These are phyloP conservation scores for Stropharia rugosoannulata DNA, from an alignment of 768 basidiomycete species.

Conservation along the genomic window DNA sequence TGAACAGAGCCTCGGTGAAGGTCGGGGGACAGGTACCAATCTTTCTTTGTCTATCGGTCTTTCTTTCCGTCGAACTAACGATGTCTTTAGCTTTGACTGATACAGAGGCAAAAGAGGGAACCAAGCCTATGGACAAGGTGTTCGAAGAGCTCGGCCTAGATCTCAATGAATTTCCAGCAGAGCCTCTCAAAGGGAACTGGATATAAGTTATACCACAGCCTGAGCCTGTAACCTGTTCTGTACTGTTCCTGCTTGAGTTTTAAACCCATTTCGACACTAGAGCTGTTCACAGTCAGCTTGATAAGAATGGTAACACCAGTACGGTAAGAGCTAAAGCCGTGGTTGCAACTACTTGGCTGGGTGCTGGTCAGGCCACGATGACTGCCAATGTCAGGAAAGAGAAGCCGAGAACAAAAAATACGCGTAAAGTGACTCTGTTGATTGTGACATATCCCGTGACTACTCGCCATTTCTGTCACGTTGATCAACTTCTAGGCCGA, in stretches of 20 bases:
- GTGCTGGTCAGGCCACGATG: no score
- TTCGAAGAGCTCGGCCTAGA: slow-evolving; percentile 47
- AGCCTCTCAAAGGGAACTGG: slow-evolving; percentile 54
- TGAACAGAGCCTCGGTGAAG: slow-evolving; percentile 50
- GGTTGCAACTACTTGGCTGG: no score
- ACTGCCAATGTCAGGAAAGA: no score
- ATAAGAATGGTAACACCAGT: no score
- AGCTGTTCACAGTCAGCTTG: not conserved
- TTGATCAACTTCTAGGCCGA: slow-evolving; percentile 11
- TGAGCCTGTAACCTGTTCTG: no score
- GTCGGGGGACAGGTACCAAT: slow-evolving; percentile 47
- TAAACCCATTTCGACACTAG: not conserved
- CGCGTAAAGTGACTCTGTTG: no score
- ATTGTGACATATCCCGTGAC: slow-evolving; percentile 14
- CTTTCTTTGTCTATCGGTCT: not conserved
- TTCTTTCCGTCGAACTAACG: not conserved
- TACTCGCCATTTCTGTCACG: slow-evolving; percentile 27
- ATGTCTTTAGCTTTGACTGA: slow-evolving; percentile 35
- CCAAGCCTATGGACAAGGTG: slow-evolving; percentile 37
- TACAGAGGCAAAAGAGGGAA: slow-evolving; percentile 36
- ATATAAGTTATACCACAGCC: not conserved
- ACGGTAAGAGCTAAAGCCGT: no score
- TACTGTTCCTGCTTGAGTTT: no score
- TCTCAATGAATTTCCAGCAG: slow-evolving; percentile 37
- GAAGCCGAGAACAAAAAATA: no score